Evolutionary conservation across 1,284 basidiomycete species (phyloP).

Genomic region (Leccinum fallax): DNA sequence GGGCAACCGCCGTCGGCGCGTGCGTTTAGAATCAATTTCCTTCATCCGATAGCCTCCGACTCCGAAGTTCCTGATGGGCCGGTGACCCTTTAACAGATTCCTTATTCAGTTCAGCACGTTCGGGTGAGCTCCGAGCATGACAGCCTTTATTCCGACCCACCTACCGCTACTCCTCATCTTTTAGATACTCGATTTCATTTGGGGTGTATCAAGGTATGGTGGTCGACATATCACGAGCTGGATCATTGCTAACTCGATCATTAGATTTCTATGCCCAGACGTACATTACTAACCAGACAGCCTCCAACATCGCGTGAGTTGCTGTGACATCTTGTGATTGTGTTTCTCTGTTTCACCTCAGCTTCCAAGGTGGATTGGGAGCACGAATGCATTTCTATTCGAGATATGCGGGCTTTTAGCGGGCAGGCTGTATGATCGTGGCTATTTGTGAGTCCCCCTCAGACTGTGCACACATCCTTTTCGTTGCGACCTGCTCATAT

Average conservation of each 20-base stretch:
- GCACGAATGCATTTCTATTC: conserved; percentile 46
- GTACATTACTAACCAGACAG: conserved; percentile 37
- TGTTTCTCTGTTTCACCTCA: background rate
- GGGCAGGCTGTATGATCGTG: conserved; percentile 40
- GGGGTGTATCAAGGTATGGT: conserved; percentile 47
- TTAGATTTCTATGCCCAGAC: conserved; percentile 40
- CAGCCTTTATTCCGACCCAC: background rate
- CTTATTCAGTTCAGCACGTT: conserved; percentile 41
- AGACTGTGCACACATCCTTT: background rate
- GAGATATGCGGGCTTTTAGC: conserved; percentile 39
- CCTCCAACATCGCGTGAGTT: conserved; percentile 44
- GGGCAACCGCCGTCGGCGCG: conserved; percentile 36
- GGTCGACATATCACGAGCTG: background rate
- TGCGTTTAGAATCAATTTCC: conserved; percentile 12
- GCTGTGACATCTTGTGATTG: background rate
- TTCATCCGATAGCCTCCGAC: background rate
- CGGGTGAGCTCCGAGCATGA: conserved; percentile 31
- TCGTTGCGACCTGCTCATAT: background rate
- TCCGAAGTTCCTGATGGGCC: background rate
- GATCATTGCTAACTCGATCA: background rate
- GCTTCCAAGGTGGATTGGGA: conserved; percentile 49
- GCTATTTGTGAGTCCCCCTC: conserved; percentile 35
- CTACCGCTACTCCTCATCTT: background rate
- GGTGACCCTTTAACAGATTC: conserved; percentile 20
- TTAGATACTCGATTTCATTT: conserved; percentile 42